Evolutionary conservation across 2,329 filamentous ascomycete genomes (phyloP).

Genomic region (Fusarium temperatum): DNA sequence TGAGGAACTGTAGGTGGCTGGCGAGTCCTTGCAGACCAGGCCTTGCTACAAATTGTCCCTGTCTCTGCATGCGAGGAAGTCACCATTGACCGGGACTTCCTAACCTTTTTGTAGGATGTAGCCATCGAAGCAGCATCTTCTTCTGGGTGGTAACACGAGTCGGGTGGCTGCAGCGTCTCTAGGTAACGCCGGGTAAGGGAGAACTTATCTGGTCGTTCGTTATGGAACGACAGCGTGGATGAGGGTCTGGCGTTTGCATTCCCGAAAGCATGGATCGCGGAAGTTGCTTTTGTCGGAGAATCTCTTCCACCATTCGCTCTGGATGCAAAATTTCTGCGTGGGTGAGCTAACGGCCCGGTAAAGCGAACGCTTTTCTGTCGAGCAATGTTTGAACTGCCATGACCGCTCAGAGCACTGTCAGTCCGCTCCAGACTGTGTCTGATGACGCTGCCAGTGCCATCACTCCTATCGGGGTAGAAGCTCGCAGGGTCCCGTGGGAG

Average conservation of each 20-base stretch:
- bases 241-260: constrained; percentile 25
- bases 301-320: constrained; percentile 43
- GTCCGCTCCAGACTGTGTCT: constrained; percentile 21
- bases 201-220: constrained; percentile 10
- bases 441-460: constrained; percentile 31
- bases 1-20: constrained; percentile 15
- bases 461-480: constrained; percentile 27
- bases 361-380: constrained; percentile 67
- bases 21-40: constrained; percentile 9
- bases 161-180: constrained; percentile 44
- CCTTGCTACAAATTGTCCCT: constrained; percentile 20
- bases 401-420: constrained; percentile 26
- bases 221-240: constrained; percentile 23
- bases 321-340: constrained; percentile 42
- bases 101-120: constrained; percentile 59
- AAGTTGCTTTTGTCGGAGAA: constrained; percentile 10
- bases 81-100: constrained; percentile 66
- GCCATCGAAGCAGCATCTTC: constrained; percentile 59
- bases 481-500: constrained; percentile 39
- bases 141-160: constrained; percentile 58
- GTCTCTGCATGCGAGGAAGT: constrained; percentile 40
- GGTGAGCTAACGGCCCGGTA: constrained; percentile 47
- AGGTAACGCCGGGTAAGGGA: constrained; percentile 38
- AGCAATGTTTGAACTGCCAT: constrained; percentile 40
- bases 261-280: constrained; percentile 7